Base-by-base conservation (phyloP, 306 rosid genomes). In the Cucurbita argyrosperma region DNA sequence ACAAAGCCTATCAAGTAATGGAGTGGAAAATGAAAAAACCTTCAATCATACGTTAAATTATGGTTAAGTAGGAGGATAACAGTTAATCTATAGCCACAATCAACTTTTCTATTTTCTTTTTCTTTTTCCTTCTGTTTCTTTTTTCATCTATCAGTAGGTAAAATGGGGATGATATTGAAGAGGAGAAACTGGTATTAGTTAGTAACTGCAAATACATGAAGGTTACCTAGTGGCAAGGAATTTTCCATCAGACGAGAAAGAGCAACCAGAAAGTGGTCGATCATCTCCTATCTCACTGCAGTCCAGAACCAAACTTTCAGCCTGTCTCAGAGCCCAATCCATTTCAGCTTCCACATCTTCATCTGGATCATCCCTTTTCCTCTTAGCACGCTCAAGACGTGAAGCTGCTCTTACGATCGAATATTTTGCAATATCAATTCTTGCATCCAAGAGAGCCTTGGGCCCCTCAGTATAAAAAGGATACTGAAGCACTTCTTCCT, bases 251-350 rank as follows among this genome's bases (percentile, higher is more conserved):
- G 57, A 79, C 9, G 96, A 90, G 67, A 90, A 93, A 5, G 97
- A 88, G 77, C 98, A 93, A 71, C 96, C 90, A 50, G 88, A 83
- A 83, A 93, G 98, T 54, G 59, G 59, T 54, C 59, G 59, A 54
- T 54, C 97, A 84, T 90, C 99, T 76, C 99, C 99, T 60, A 89
- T 89, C 81, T 94, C 97, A 84, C 99, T 89, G 77, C 86, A 83
- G 50, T 94, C 96, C 60, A 94, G 92, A 77, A 49, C 85, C 82
- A 94, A 85, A 80, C 56, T 84, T 19, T 73, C 88, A 23, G 96
- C 96, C 82, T 89, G 96, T 57, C 49, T 81, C 69, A 94, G 76
- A 42, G 92, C 89, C 96, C 95, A 91, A 74, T 89, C 81, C 59
- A 91, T 80, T 82, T 94, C 97, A 0, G 95, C 92, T 80, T 94